Evolutionary conservation across 1,284 basidiomycete genomes (phyloP).

Genomic region (Trichosporon faecale): DNA sequence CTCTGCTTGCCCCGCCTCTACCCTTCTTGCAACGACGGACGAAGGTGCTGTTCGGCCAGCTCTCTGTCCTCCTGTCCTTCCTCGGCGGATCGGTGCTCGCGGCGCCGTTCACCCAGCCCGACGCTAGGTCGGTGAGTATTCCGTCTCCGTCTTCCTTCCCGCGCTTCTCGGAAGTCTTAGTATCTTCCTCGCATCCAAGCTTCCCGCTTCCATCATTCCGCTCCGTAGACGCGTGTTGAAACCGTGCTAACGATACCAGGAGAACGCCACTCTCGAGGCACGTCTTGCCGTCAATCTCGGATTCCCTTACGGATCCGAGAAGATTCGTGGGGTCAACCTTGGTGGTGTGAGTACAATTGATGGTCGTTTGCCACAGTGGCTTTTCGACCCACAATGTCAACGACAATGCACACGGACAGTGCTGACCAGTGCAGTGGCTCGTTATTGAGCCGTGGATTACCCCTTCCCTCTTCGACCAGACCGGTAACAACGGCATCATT

Average conservation of each 20-base stretch:
- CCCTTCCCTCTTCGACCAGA: constrained; percentile 78
- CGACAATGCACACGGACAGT: no score
- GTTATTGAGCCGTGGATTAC: constrained; percentile 54
- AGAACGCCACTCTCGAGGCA: constrained; percentile 15
- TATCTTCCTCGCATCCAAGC: neutral
- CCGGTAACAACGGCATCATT: constrained; percentile 63
- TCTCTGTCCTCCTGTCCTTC: neutral
- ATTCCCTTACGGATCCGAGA: constrained; percentile 44
- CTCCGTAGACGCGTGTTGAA: neutral
- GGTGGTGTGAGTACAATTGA: constrained; percentile 43
- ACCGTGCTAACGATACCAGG: neutral
- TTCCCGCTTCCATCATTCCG: neutral
- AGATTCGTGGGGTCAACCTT: constrained; percentile 52
- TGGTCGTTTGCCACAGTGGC: neutral
- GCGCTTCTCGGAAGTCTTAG: no score
- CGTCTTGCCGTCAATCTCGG: constrained; percentile 40
- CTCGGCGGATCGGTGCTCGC: neutral
- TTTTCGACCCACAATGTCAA: no score
- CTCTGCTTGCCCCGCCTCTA: neutral
- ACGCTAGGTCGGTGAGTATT: neutral
- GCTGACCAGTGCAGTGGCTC: constrained; percentile 32
- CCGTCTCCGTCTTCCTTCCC: neutral
- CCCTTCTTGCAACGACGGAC: neutral
- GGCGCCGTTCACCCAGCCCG: neutral
- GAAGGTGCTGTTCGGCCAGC: constrained; percentile 6